Percentiles rank a stretch among this genome's conserved stretches.
Conservation (phyloP, 2,329 filamentous ascomycete genomes). For the Graphilbum ipis-grandicollis region DNA sequence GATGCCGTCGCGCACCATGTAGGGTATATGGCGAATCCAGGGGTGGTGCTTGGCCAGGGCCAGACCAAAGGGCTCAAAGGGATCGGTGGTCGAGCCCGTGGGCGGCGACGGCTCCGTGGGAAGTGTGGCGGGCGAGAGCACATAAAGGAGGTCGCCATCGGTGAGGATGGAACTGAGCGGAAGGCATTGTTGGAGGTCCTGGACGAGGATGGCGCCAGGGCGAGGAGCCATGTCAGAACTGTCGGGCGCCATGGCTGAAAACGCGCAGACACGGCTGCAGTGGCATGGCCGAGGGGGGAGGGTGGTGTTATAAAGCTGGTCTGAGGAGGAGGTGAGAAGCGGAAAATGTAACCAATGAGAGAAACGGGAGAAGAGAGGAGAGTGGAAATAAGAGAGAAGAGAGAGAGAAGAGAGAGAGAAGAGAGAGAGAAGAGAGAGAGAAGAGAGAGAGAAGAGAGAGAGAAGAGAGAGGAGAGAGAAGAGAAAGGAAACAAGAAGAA, state of each 20-base stretch:
- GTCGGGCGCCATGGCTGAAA: constrained; percentile 7
- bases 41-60: constrained; percentile 41
- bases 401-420: neutral
- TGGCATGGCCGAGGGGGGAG: constrained; percentile 6
- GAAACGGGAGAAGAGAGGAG: neutral
- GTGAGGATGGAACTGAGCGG: constrained; percentile 27
- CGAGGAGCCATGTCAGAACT: constrained; percentile 9
- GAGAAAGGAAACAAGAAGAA: neutral
- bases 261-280: constrained; percentile 1
- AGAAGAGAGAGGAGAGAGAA: neutral
- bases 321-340: neutral
- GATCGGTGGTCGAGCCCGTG: constrained; percentile 31
- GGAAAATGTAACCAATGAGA: no score
- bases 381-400: neutral
- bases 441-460: neutral
- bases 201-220: constrained; percentile 14
- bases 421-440: neutral
- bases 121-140: constrained; percentile 39
- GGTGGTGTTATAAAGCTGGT: neutral
- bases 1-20: constrained; percentile 45
- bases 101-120: constrained; percentile 23
- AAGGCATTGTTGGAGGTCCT: constrained; percentile 27
- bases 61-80: constrained; percentile 54
- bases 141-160: constrained; percentile 37
- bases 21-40: constrained; percentile 54